A percentile compares a stretch with the other conserved stretches of the same genome.
Evolutionary conservation across 139 green algal genomes (phyloP).

Genomic region (Desmodesmus armatus): DNA sequence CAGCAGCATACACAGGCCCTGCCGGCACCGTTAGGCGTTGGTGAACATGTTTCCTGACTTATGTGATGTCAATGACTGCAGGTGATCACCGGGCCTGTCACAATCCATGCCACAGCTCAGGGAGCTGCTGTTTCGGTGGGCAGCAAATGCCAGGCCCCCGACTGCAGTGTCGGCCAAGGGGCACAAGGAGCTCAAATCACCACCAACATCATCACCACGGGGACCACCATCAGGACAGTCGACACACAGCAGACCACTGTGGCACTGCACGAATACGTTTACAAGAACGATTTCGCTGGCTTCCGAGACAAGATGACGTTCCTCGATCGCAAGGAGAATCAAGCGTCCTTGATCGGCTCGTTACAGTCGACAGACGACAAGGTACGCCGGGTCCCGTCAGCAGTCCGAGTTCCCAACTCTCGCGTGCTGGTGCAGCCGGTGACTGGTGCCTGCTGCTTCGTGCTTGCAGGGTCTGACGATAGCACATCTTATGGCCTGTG

Average conservation of each 20-base stretch:
- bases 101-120: not conserved
- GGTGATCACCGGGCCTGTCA: not conserved
- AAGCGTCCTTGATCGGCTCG: not conserved
- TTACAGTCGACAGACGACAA: conserved; percentile 24
- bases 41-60: not conserved
- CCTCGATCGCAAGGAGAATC: conserved; percentile 19
- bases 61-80: not conserved
- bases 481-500: conserved; percentile 33
- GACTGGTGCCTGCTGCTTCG: not conserved
- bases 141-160: too few relatives aligned
- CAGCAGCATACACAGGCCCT: not conserved
- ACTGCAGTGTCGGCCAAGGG: too few relatives aligned
- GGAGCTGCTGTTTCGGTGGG: not conserved
- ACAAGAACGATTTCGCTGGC: conserved; percentile 28
- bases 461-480: conserved; percentile 41
- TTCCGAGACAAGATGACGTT: not conserved
- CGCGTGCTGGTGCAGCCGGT: not conserved
- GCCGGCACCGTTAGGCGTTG: not conserved
- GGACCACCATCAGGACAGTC: not conserved
- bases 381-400: not conserved
- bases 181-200: not conserved
- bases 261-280: conserved; percentile 30
- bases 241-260: too few relatives aligned
- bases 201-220: not conserved
- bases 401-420: not conserved